Evolutionary conservation across 2,329 filamentous ascomycete genomes (phyloP), one percentile per base, ranked within the genome.

Genomic region (Byssochlamys sp.): DNA sequence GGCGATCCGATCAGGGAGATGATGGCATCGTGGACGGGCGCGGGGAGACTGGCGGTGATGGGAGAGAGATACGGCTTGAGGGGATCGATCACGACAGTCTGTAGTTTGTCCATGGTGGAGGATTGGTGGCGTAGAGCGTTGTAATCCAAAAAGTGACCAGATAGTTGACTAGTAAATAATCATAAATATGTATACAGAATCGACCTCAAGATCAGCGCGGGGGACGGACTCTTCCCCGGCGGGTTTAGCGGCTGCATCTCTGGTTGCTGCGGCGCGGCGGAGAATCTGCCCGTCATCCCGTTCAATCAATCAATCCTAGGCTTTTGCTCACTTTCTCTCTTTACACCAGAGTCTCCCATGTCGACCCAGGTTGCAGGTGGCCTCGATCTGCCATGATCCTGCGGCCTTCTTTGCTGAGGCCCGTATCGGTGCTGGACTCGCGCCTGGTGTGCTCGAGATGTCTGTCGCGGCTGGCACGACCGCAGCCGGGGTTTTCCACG

Each of bases 1-100:
- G 80, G 75, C 31, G 84, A 79, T 71, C 92, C 91, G 67, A 99
- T 83, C 71, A 99, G 85, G 62, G 87, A 88, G 66, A 87, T 77
- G 68, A 88, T 87, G 54, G 89, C 78, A 74, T 91, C 82, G 75
- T 83, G 84, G 70, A 96, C 81, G 12, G 89, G 89, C 33, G 78
- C 77, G 24, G 91, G 91, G 54, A 94, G 84, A 69, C 82, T 85
- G 67, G 84, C 81, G 54, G 88, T 89, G 68, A 91, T 80, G 58
- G 88, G 87, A 66, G 78, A 78, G 67, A 90, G 79, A 63, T 71
- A 66, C 0, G 75, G 75, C 62, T 77, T 74, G 58, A 78, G 72
- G 31, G 76, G 76, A 26, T 72, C 65, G 53, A 78, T 62, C 25
- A 78, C 62, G 35, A 66, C 65, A 14, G 67, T 68, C 61, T 78